Evolutionary conservation across 306 rosid genomes (phyloP).

Genomic region (Malus sieversii): DNA sequence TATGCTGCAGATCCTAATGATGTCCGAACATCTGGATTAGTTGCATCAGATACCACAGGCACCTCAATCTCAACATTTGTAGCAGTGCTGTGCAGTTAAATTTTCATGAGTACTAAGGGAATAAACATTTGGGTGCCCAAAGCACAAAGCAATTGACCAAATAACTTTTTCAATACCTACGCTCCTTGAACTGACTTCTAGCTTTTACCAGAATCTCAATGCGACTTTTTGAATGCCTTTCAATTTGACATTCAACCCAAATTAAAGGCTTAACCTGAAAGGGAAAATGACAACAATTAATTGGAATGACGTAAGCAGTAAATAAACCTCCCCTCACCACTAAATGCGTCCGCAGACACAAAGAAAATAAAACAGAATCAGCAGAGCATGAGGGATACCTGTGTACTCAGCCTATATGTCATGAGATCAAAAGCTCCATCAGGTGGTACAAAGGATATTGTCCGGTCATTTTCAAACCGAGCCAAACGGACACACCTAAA

Average conservation of each 20-base stretch:
- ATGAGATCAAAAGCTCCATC: constrained; percentile 98
- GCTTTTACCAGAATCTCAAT: constrained; percentile 90
- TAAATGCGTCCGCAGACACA: background rate
- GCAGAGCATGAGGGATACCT: constrained; percentile 40
- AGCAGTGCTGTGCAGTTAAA: constrained; percentile 65
- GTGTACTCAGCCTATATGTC: constrained; percentile 95
- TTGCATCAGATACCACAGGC: constrained; percentile 88
- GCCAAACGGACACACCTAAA: constrained; percentile 98
- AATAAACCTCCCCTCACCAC: background rate
- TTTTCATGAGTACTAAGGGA: constrained; percentile 25
- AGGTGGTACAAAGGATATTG: constrained; percentile 95
- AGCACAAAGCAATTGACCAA: constrained; percentile 1
- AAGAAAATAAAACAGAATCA: background rate
- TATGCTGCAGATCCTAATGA: constrained; percentile 97
- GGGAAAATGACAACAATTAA: background rate
- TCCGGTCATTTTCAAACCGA: constrained; percentile 98
- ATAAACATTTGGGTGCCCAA: constrained; percentile 8
- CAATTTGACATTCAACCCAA: constrained; percentile 98
- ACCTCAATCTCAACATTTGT: constrained; percentile 88
- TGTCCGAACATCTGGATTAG: constrained; percentile 83
- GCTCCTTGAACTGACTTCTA: constrained; percentile 98
- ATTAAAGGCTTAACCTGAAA: constrained; percentile 85
- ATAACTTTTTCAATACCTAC: constrained; percentile 47
- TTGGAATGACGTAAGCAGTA: background rate
- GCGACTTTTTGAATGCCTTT: constrained; percentile 93